Conservation (phyloP, 108 stramenopile genomes). For the Mediolabrus comicus region DNA sequence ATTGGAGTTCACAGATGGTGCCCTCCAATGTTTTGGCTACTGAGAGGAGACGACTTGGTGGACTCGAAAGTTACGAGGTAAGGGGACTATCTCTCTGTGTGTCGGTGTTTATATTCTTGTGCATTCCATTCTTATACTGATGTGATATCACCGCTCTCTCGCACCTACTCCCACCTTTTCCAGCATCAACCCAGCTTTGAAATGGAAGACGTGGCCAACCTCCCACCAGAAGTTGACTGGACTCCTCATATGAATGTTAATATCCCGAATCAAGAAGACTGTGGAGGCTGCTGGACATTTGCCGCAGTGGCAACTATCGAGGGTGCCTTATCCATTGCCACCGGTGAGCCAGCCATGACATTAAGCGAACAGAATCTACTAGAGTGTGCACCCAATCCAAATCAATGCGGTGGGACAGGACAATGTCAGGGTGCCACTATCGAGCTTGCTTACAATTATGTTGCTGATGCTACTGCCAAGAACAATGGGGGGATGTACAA, state of each 20-base stretch:
- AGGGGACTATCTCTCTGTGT: background rate
- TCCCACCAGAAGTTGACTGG: conserved; percentile 87
- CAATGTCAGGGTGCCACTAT: conserved; percentile 69
- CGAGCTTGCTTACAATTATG: conserved; percentile 76
- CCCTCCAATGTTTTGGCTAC: background rate
- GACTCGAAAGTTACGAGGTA: conserved; percentile 4
- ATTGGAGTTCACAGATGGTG: conserved; percentile 3
- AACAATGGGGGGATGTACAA: conserved; percentile 32
- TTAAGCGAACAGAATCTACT: conserved; percentile 77
- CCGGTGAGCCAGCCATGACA: conserved; percentile 53
- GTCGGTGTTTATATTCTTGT: background rate
- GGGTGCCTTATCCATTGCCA: conserved; percentile 73
- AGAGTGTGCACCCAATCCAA: conserved; percentile 74
- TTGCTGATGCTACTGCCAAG: conserved; percentile 37
- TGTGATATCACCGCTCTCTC: background rate
- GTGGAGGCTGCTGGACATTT: conserved; percentile 90
- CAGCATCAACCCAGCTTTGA: conserved; percentile 38
- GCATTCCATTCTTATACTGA: background rate
- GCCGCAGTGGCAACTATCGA: conserved; percentile 73
- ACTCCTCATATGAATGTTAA: conserved; percentile 59
- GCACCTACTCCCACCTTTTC: background rate
- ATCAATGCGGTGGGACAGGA: conserved; percentile 78
- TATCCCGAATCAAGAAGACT: conserved; percentile 80
- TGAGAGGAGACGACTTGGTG: background rate
- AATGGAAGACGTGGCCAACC: conserved; percentile 44